Percentiles rank a stretch among this genome's conserved stretches.
These are phyloP conservation scores for Macrophomina pseudophaseolina DNA, from an alignment of 2,329 filamentous ascomycete species.

Conservation along the genomic window DNA sequence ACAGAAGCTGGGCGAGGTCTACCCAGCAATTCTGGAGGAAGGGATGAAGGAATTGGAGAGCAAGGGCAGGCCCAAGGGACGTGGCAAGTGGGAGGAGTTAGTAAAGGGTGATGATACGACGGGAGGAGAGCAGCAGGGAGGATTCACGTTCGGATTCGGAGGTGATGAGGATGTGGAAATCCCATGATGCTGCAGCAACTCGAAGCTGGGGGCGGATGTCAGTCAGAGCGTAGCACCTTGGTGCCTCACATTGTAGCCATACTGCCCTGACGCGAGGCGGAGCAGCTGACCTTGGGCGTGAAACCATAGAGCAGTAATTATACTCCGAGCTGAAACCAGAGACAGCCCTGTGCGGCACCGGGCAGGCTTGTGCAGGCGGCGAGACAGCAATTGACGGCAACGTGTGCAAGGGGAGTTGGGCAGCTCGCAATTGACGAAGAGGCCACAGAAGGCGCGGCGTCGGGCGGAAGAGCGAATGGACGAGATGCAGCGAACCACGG, in stretches of 20 bases:
- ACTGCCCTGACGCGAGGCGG: conserved; percentile 3
- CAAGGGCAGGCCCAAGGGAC: conserved; percentile 61
- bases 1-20: conserved; percentile 64
- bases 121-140: conserved; percentile 47
- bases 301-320: conserved; percentile 20
- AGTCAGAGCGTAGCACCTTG: conserved; percentile 7
- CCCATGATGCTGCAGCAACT: conserved; percentile 38
- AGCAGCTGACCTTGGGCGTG: conserved; percentile 13
- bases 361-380: neutral
- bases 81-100: conserved; percentile 81
- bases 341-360: neutral
- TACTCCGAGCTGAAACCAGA: conserved; percentile 7
- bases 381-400: neutral
- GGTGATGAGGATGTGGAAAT: conserved; percentile 56
- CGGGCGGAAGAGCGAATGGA: neutral
- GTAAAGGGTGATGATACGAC: conserved; percentile 61
- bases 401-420: neutral
- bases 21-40: conserved; percentile 69
- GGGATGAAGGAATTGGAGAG: conserved; percentile 69
- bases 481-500: neutral
- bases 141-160: conserved; percentile 68
- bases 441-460: neutral
- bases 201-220: conserved; percentile 4
- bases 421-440: neutral
- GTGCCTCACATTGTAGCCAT: neutral